A percentile compares a stretch with the other conserved stretches of the same genome.
phyloP scores from a whole-genome alignment of 176 grass and related monocot species.

The Microstegium vimineum region DNA sequence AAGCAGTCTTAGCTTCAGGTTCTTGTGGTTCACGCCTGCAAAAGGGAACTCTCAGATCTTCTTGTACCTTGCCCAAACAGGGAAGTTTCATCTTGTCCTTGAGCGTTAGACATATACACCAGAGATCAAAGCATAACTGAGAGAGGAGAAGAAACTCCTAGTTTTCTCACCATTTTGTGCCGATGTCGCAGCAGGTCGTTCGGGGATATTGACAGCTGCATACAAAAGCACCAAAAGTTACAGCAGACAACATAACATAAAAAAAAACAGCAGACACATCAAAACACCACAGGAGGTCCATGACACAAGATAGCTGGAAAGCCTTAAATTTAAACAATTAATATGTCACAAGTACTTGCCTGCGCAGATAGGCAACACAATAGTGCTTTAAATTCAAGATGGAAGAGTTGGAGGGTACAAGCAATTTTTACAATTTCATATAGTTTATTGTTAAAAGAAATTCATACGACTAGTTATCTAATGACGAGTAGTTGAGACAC shows the following conservation, averaged over 20 bases:
- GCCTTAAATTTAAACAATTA: neutral
- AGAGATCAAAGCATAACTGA: neutral
- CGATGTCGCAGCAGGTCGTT: conserved; percentile 73
- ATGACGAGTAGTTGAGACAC: neutral
- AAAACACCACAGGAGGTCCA: conserved; percentile 17
- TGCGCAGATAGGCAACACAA: conserved; percentile 6
- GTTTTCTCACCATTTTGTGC: conserved; percentile 54
- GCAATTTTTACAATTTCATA: conserved; percentile 13
- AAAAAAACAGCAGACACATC: neutral
- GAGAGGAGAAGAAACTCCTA: neutral
- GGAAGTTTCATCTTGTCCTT: neutral
- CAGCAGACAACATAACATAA: neutral
- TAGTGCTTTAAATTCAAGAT: neutral
- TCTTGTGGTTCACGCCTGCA: conserved; percentile 45
- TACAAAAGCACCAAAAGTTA: conserved; percentile 23
- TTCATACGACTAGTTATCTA: neutral
- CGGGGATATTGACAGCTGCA: conserved; percentile 83
- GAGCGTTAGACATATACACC: neutral
- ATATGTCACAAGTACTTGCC: conserved; percentile 15
- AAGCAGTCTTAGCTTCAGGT: conserved; percentile 36
- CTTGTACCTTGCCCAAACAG: neutral
- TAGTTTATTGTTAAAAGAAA: neutral
- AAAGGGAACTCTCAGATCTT: conserved; percentile 18
- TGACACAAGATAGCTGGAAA: conserved; percentile 13
- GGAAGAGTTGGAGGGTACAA: neutral